Conservation (phyloP, 306 rosid genomes). For the Vicia sativa region DNA sequence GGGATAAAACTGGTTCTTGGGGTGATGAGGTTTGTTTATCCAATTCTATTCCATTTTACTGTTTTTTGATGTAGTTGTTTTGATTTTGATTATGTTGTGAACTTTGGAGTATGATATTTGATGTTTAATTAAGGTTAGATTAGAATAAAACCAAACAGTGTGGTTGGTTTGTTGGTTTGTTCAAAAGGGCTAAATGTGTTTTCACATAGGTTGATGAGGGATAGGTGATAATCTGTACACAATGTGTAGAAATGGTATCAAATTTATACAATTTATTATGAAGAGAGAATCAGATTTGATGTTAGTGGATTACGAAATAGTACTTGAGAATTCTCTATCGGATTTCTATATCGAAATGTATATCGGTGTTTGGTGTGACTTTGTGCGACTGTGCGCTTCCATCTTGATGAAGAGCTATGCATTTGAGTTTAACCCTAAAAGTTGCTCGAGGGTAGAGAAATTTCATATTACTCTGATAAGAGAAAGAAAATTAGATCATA, state of each 20-base stretch:
- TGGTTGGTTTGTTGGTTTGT: slow-evolving; percentile 9
- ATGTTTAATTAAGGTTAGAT: slow-evolving; percentile 3
- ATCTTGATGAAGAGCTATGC: slow-evolving; percentile 12
- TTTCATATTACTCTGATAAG: slow-evolving; percentile 4
- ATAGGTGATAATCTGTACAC: not conserved
- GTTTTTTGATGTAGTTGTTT: not conserved
- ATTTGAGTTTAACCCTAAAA: slow-evolving; percentile 14
- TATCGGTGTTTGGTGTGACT: slow-evolving; percentile 27
- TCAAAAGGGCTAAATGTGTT: slow-evolving; percentile 17
- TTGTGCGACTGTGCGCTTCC: slow-evolving; percentile 8
- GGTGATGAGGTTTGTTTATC: slow-evolving; percentile 82
- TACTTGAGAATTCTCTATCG: not conserved
- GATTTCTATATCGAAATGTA: not conserved
- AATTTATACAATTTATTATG: slow-evolving; percentile 1
- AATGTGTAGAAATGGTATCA: not conserved
- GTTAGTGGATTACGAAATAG: slow-evolving; percentile 3
- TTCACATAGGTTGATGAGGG: slow-evolving; percentile 11
- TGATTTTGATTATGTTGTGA: slow-evolving; percentile 6
- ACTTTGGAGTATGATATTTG: slow-evolving; percentile 21
- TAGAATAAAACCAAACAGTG: slow-evolving; percentile 19
- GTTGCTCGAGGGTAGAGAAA: slow-evolving; percentile 16
- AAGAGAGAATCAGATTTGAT: slow-evolving; percentile 2
- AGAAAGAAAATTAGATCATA: slow-evolving; percentile 16
- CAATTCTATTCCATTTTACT: slow-evolving; percentile 15
- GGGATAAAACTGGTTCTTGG: slow-evolving; percentile 91